Evolutionary conservation across 345 rosid genomes (phyloP).

Genomic region (Gossypium sturtianum): DNA sequence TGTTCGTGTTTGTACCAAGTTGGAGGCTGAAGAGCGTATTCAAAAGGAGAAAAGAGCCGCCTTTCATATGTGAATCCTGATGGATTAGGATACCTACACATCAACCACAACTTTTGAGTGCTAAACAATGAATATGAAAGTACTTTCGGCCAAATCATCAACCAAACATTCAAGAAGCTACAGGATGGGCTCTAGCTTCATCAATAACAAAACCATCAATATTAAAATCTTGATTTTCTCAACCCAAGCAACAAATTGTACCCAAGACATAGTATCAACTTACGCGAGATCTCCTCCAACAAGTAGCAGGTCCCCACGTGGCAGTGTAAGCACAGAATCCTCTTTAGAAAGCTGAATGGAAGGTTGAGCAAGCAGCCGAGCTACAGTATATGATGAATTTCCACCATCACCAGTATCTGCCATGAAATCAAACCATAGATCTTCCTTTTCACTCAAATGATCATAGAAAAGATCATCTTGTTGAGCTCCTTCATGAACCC

Average conservation of each 20-base stretch:
- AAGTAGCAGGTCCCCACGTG: constrained; percentile 73
- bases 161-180: neutral
- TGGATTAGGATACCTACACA: constrained; percentile 88
- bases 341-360: constrained; percentile 32
- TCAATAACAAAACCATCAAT: constrained; percentile 9
- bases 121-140: neutral
- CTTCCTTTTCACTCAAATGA: constrained; percentile 67
- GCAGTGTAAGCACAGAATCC: constrained; percentile 46
- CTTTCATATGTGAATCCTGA: constrained; percentile 82
- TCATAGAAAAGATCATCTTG: constrained; percentile 63
- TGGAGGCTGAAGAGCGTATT: constrained; percentile 96
- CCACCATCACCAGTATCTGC: constrained; percentile 99
- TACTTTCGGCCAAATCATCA: neutral
- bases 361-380: constrained; percentile 93
- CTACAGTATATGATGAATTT: constrained; percentile 82
- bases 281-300: constrained; percentile 99
- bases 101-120: constrained; percentile 2
- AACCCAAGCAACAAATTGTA: constrained; percentile 8
- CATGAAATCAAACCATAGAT: constrained; percentile 98
- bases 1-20: constrained; percentile 65
- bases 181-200: neutral
- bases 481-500: constrained; percentile 42
- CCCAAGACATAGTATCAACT: constrained; percentile 32
- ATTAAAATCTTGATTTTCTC: neutral
- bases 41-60: constrained; percentile 90